These are phyloP conservation scores for Erodium maritimum DNA, from an alignment of 345 rosid genomes.

Conservation along the genomic window DNA sequence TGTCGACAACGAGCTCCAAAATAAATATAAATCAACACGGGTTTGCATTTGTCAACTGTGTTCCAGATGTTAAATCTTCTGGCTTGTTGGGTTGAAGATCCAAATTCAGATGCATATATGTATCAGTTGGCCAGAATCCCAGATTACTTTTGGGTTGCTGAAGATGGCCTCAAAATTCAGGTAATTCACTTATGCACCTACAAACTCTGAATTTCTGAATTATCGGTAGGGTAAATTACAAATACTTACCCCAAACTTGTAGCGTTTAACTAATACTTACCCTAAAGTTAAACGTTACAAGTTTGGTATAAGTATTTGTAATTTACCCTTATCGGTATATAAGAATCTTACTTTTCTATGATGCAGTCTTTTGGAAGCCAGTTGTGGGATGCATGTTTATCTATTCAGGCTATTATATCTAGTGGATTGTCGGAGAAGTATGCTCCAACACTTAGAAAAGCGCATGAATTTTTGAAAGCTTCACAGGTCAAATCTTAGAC, in stretches of 20 bases:
- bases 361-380: conserved; percentile 50
- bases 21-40: background rate
- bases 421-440: conserved; percentile 30
- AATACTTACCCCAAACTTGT: too few species aligned
- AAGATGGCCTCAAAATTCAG: conserved; percentile 68
- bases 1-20: too few species aligned
- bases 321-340: too few species aligned
- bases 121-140: conserved; percentile 53
- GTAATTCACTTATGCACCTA: conserved; percentile 3
- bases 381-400: conserved; percentile 54
- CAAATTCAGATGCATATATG: conserved; percentile 43
- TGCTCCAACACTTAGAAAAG: conserved; percentile 37
- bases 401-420: conserved; percentile 49
- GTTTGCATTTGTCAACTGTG: background rate
- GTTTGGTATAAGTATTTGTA: too few species aligned
- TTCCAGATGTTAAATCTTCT: conserved; percentile 35
- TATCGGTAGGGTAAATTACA: too few species aligned
- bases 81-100: conserved; percentile 63
- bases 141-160: conserved; percentile 60
- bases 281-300: background rate
- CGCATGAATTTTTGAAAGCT: conserved; percentile 39
- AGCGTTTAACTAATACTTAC: too few species aligned
- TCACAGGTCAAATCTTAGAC: conserved; percentile 35
- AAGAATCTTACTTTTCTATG: background rate
- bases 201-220: background rate